These are phyloP conservation scores for Aspergillus funiculosus DNA, from an alignment of 495 filamentous ascomycete species.

Conservation along the genomic window DNA sequence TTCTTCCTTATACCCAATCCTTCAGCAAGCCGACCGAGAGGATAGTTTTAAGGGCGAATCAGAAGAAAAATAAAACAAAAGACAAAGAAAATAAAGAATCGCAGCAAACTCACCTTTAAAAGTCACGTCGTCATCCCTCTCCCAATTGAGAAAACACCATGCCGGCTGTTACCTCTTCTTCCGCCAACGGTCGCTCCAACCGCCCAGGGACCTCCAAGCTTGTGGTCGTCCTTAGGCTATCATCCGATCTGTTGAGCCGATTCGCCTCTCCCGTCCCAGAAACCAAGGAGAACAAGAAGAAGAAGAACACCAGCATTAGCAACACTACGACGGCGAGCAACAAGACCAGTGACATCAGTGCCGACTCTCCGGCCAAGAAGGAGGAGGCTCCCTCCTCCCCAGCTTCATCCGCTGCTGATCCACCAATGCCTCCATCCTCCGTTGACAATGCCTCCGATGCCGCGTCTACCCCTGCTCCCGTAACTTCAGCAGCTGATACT, in stretches of 20 bases:
- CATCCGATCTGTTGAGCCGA: constrained; percentile 39
- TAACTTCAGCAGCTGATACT: constrained; percentile 51
- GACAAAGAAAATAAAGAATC: constrained; percentile 3
- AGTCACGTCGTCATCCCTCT: neutral
- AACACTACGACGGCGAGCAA: constrained; percentile 18
- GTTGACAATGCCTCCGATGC: constrained; percentile 51
- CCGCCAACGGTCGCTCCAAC: constrained; percentile 36
- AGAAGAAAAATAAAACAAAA: neutral
- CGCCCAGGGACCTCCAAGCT: constrained; percentile 34
- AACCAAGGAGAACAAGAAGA: constrained; percentile 23
- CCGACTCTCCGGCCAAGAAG: constrained; percentile 38
- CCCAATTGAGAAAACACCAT: constrained; percentile 21
- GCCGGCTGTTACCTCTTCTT: constrained; percentile 26
- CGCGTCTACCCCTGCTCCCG: constrained; percentile 45
- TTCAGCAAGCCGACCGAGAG: constrained; percentile 3
- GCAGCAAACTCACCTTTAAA: neutral
- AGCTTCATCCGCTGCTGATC: constrained; percentile 46
- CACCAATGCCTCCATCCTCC: constrained; percentile 46
- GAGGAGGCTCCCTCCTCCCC: constrained; percentile 41
- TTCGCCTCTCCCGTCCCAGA: constrained; percentile 35
- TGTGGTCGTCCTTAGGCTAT: constrained; percentile 51
- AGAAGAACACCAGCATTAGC: constrained; percentile 20
- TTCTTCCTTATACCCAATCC: neutral
- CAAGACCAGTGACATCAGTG: constrained; percentile 32
- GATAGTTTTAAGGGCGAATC: too few species aligned